Base-by-base conservation (phyloP, 148 eudicot species). In the Bassia scoparia region DNA sequence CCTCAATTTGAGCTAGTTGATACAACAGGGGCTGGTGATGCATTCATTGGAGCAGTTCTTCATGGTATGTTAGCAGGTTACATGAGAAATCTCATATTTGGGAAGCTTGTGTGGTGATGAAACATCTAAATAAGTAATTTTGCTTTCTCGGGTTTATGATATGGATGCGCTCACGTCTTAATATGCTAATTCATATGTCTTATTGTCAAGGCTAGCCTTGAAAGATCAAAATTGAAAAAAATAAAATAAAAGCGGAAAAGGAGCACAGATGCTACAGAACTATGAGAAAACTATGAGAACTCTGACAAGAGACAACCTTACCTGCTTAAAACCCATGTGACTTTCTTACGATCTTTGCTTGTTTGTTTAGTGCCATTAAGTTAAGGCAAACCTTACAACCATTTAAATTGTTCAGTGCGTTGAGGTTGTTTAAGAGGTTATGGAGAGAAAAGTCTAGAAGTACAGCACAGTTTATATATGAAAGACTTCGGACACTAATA, bases 1-100 rank as follows among this genome's bases (percentile, higher is more conserved):
- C 89, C 92, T 24, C 79, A 84, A 7, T 81, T 87, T 11, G 96
- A 93, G 83, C 87, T 93, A 50, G 81, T 93, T 60, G 98, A 89
- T 84, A 88, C 98, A 74, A 89, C 98, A 3, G 96, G 96, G 74
- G 96, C 96, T 26, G 94, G 96, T 17, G 98, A 89, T 67, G 89
- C 96, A 33, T 90, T 90, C 71, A 79, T 90, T 62, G 98, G 98
- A 75, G 88, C 98, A 50, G 83, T 89, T 81, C 86, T 93, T 33
- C 87, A 93, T 68, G 96, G 98, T 93, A 86, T 30, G 82, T 83
- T 27, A 62, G 72, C 53, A n/a, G n/a, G 18, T 1, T 33, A 31
- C n/a, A 17, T 61, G 16, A n/a, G n/a, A n/a, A n/a, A n/a, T n/a
- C n/a, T 63, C 67, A 10, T 21, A 63, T 63, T 62, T 63, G 17